Percentiles rank a stretch among this genome's conserved stretches.
Conservation (phyloP, 2,329 filamentous ascomycete genomes). For the Microdochium trichocladiopsis region DNA sequence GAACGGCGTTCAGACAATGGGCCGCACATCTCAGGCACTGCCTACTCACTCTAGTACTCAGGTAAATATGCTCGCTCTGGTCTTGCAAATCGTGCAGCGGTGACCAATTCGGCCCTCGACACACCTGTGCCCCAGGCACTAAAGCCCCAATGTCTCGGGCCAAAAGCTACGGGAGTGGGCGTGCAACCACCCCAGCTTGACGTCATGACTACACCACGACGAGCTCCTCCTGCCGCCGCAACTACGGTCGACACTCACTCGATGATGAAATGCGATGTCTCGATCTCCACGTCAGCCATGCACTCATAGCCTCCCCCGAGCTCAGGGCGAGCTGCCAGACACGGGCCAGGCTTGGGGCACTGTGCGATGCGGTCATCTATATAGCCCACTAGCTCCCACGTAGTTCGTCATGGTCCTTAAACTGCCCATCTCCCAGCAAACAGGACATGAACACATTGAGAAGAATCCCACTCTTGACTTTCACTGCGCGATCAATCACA, state of each 20-base stretch:
- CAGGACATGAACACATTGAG: neutral
- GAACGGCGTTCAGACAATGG: too few relatives aligned
- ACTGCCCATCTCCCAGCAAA: neutral
- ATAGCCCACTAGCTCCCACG: neutral
- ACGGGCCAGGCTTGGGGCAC: too few relatives aligned
- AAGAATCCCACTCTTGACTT: neutral
- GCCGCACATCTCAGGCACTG: too few relatives aligned
- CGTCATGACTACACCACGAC: slow-evolving; percentile 9
- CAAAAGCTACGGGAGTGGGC: neutral
- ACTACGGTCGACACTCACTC: slow-evolving; percentile 4
- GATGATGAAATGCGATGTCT: slow-evolving; percentile 14
- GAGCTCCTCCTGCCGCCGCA: neutral
- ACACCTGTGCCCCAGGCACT: neutral
- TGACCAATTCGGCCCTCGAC: neutral
- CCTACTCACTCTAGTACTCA: too few relatives aligned
- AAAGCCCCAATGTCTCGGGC: neutral
- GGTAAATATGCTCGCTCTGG: too few relatives aligned
- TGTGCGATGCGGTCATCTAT: neutral
- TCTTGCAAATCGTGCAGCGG: neutral
- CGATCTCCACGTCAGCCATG: neutral
- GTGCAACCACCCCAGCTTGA: slow-evolving; percentile 4
- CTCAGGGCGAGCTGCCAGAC: too few relatives aligned
- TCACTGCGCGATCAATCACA: neutral
- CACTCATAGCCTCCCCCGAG: neutral
- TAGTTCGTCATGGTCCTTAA: neutral